Conservation (phyloP, 2,329 filamentous ascomycete genomes). For the Geosmithia putterillii region DNA sequence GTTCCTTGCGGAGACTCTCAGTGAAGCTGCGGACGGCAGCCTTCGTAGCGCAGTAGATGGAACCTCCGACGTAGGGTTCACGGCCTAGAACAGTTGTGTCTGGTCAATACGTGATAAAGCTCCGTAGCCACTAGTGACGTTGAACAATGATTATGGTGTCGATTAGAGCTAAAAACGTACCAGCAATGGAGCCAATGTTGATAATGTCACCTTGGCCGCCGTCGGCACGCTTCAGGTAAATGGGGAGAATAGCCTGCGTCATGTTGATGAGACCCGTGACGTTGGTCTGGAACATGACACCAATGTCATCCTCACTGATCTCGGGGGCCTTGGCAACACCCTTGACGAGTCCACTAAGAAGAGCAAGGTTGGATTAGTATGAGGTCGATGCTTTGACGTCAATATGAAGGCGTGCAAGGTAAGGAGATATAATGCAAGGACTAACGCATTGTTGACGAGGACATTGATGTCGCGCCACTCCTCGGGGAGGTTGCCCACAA, state of each 20-base stretch:
- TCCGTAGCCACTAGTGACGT: no score
- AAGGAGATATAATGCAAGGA: slow-evolving; percentile 6
- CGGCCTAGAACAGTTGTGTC: slow-evolving; percentile 31
- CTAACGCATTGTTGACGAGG: slow-evolving; percentile 91
- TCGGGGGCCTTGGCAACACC: slow-evolving; percentile 76
- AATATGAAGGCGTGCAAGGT: background rate
- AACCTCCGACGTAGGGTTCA: slow-evolving; percentile 73
- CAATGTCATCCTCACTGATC: slow-evolving; percentile 71
- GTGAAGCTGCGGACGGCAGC: slow-evolving; percentile 79
- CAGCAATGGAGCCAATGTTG: slow-evolving; percentile 87
- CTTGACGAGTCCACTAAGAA: slow-evolving; percentile 67
- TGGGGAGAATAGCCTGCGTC: slow-evolving; percentile 80
- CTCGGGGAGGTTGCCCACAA: slow-evolving; percentile 62
- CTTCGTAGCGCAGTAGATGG: slow-evolving; percentile 90
- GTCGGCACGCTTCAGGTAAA: slow-evolving; percentile 65
- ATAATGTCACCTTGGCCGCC: slow-evolving; percentile 86
- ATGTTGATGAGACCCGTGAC: slow-evolving; percentile 92
- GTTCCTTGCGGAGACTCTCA: slow-evolving; percentile 69
- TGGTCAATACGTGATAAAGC: background rate
- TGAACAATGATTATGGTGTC: no score
- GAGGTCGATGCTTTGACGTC: no score
- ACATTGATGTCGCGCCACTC: slow-evolving; percentile 81
- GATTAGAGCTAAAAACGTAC: no score
- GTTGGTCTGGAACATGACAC: slow-evolving; percentile 84
- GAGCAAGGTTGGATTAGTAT: background rate